Percentiles rank a stretch among this genome's conserved stretches.
These are phyloP conservation scores for Bruguiera parviflora DNA, from an alignment of 345 rosid genomes.

Conservation along the genomic window DNA sequence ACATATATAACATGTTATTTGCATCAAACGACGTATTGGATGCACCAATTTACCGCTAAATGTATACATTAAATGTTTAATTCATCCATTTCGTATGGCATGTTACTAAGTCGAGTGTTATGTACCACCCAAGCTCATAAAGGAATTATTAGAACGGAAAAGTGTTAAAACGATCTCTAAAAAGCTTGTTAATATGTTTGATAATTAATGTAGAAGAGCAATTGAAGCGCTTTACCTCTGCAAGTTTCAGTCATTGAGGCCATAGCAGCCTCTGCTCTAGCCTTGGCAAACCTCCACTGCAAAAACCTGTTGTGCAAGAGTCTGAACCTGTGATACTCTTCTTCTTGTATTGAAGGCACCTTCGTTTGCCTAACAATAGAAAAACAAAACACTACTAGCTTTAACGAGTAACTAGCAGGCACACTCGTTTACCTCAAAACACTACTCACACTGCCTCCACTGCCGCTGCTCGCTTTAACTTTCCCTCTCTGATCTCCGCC, in stretches of 20 bases:
- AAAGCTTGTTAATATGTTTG: background rate
- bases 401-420: no score
- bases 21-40: no score
- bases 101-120: no score
- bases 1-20: no score
- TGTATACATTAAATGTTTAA: no score
- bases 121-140: no score
- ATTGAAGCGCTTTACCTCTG: constrained; percentile 37
- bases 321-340: constrained; percentile 45
- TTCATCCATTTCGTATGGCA: no score
- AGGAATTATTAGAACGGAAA: no score
- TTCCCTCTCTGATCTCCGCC: constrained; percentile 16
- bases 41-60: no score
- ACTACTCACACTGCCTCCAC: constrained; percentile 38
- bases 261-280: constrained; percentile 45
- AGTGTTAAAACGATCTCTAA: no score
- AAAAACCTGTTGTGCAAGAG: constrained; percentile 44
- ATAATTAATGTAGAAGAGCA: background rate
- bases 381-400: no score
- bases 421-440: constrained; percentile 72
- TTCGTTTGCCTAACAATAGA: constrained; percentile 66
- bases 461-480: constrained; percentile 28
- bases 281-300: constrained; percentile 66
- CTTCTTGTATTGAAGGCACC: constrained; percentile 48
- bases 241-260: constrained; percentile 25